Base-by-base conservation (phyloP, 2,329 filamentous ascomycete genomes). In the Ophiostoma ips region DNA sequence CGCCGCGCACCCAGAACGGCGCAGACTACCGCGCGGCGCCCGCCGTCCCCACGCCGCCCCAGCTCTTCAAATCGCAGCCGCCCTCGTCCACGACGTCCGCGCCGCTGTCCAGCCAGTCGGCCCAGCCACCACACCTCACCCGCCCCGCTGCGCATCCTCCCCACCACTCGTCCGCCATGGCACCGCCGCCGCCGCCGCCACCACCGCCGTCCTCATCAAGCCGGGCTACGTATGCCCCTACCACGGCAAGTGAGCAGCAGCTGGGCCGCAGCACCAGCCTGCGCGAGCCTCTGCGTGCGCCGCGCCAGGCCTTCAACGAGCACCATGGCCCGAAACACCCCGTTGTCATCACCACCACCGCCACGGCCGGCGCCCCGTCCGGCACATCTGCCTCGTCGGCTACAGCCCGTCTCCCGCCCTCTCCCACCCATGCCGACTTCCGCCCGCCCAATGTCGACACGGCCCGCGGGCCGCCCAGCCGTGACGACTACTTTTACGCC, bases 301-400 rank as follows among this genome's bases (percentile, higher is more conserved):
- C 72, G 60, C 72, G 73, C 28, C 71, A 71, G 8, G 66, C 70
- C 1, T 76, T 74, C 1, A 55, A 76, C 21, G 77, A 81, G 50
- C 38, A 41, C 64, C 71, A 13, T n/a, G 59, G 65, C 21, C 61
- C 64, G 35, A 67, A 71, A 37, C 73, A 76, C 11, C 72, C 76
- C 49, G 70, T 79, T 56, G 74, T 79, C 51, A 69, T 80, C 54
- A 79, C 75, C 18, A 76, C 75, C n/a, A 79, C 75, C 18, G 76
- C 75, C n/a, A 68, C 67, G 28, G 69, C 72, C 44, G 61, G 61
- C 12, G 37, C 18, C 9, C 16, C 46, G 19, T 60, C 64, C 15
- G 45, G 19, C 10, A 21, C 43, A 19, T 60, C 64, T n/a, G 59
- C 63, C 3, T 43, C 40, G 3, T 15, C 24, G 9, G 24, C 19